Percentiles rank a stretch among this genome's conserved stretches.
phyloP scores from a whole-genome alignment of 345 rosid genomes.

The Erodium maritimum region DNA sequence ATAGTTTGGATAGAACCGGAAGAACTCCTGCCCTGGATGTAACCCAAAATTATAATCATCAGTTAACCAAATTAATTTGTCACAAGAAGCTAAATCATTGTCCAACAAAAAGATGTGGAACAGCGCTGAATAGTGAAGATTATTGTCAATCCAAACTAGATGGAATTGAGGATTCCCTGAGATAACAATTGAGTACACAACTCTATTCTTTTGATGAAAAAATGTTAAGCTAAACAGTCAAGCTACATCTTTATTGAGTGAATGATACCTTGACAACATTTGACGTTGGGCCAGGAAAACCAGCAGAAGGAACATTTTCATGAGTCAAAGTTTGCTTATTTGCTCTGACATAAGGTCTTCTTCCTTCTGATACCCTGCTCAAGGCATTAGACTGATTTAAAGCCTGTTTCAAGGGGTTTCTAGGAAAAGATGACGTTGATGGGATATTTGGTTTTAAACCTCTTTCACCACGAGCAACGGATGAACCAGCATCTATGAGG shows the following conservation, averaged over 20 bases:
- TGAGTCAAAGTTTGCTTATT: slow-evolving; percentile 27
- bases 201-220: neutral
- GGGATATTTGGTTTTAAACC: slow-evolving; percentile 28
- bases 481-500: slow-evolving; percentile 30
- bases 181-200: neutral
- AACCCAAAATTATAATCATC: neutral
- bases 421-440: slow-evolving; percentile 36
- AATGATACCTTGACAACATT: slow-evolving; percentile 36
- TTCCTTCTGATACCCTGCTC: slow-evolving; percentile 29
- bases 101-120: neutral
- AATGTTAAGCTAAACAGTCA: neutral
- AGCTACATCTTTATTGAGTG: neutral
- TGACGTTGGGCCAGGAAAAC: slow-evolving; percentile 24
- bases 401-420: slow-evolving; percentile 33
- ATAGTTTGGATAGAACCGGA: slow-evolving; percentile 30
- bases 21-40: slow-evolving; percentile 43
- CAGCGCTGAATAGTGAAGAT: too few relatives aligned
- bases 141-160: too few relatives aligned
- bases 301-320: slow-evolving; percentile 31
- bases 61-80: neutral
- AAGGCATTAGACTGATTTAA: slow-evolving; percentile 30
- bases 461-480: slow-evolving; percentile 33
- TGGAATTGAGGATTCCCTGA: too few relatives aligned
- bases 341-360: slow-evolving; percentile 33
- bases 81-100: neutral